Evolutionary conservation across 2,329 filamentous ascomycete species (phyloP).

Genomic region (Bisporella sp.): DNA sequence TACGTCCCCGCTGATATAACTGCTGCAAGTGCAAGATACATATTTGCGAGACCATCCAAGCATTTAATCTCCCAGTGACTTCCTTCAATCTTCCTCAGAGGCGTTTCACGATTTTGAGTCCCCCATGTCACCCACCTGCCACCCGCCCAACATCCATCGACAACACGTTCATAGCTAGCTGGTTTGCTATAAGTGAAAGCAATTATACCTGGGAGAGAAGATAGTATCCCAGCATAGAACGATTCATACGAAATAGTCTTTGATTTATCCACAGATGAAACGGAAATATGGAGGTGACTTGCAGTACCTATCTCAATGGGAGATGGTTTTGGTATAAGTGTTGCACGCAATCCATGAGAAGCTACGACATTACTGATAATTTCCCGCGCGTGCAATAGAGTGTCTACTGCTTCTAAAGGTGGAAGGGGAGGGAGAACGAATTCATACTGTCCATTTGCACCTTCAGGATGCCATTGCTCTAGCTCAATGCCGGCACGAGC

Average conservation of each 20-base stretch:
- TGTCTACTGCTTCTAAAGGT: slow-evolving; percentile 64
- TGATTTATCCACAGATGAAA: slow-evolving; percentile 34
- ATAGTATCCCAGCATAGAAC: slow-evolving; percentile 68
- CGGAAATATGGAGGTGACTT: slow-evolving; percentile 63
- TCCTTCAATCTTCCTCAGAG: slow-evolving; percentile 57
- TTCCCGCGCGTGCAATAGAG: slow-evolving; percentile 62
- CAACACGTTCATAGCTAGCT: slow-evolving; percentile 61
- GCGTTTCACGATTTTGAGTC: slow-evolving; percentile 71
- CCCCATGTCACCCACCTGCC: slow-evolving; percentile 76
- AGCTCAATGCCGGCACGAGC: slow-evolving; percentile 56
- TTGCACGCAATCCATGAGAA: slow-evolving; percentile 56
- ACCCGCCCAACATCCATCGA: slow-evolving; percentile 69
- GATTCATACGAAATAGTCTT: slow-evolving; percentile 42
- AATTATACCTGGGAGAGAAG: slow-evolving; percentile 56
- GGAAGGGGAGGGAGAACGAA: slow-evolving; percentile 59
- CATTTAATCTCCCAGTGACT: slow-evolving; percentile 75
- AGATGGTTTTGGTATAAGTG: slow-evolving; percentile 67
- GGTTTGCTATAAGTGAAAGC: slow-evolving; percentile 63
- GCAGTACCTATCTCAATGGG: slow-evolving; percentile 52
- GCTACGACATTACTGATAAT: slow-evolving; percentile 60
- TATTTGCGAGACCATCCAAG: slow-evolving; percentile 74
- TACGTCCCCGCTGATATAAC: slow-evolving; percentile 52
- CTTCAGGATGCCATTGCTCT: slow-evolving; percentile 70
- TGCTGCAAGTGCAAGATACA: slow-evolving; percentile 61
- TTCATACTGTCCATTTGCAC: slow-evolving; percentile 69